phyloP scores from a whole-genome alignment of 208 protist genomes.

The Wallacemonas rigidus region DNA sequence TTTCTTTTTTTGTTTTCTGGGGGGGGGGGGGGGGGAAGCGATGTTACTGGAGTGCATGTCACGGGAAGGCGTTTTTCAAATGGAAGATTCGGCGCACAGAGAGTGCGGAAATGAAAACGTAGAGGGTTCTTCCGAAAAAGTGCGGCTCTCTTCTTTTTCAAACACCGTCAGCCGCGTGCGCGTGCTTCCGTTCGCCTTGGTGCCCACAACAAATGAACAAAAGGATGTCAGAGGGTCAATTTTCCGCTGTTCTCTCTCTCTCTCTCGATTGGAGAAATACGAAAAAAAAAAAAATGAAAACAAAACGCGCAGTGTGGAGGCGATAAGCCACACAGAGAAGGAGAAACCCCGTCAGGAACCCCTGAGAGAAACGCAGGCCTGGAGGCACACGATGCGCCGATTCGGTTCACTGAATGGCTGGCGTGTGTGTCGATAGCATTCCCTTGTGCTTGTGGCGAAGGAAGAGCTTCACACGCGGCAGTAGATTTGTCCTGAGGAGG shows the following conservation, averaged over 20 bases:
- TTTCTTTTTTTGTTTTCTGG: slow-evolving; percentile 13
- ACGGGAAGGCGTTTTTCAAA: background rate
- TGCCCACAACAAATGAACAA: slow-evolving; percentile 2
- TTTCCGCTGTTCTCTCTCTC: background rate
- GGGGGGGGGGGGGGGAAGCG: background rate
- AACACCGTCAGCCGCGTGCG: too few relatives aligned
- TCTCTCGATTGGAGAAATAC: background rate
- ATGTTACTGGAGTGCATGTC: background rate
- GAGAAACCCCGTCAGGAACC: too few relatives aligned
- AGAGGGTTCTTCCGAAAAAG: too few relatives aligned
- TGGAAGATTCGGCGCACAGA: too few relatives aligned
- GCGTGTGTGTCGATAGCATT: background rate
- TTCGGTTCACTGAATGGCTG: background rate
- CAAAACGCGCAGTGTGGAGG: background rate
- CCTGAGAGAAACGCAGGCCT: too few relatives aligned
- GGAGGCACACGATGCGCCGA: too few relatives aligned
- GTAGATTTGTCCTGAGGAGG: too few relatives aligned
- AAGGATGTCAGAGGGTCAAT: slow-evolving; percentile 7
- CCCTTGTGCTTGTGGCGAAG: background rate
- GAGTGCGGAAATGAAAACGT: too few relatives aligned
- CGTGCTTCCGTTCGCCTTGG: too few relatives aligned
- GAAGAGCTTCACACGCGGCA: background rate
- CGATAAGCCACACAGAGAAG: too few relatives aligned
- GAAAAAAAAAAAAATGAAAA: slow-evolving; percentile 15
- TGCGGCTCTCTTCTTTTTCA: background rate